Evolutionary conservation across 805 yeast species (phyloP).

Genomic region (Candida succiphila): DNA sequence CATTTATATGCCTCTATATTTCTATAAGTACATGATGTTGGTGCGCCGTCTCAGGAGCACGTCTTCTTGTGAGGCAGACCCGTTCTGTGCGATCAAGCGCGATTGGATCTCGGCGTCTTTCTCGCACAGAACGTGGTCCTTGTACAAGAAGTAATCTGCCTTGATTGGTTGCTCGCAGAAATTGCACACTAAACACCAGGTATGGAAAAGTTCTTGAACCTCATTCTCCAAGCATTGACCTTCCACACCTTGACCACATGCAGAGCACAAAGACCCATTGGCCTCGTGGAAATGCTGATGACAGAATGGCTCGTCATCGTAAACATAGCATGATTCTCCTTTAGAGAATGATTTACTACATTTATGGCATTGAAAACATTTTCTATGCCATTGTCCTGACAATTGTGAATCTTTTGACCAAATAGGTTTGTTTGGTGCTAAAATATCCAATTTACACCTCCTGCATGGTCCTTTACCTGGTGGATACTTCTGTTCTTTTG

Average conservation of each 20-base stretch:
- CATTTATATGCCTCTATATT: too few relatives aligned
- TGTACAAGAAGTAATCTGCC: conserved; percentile 45
- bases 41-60: conserved; percentile 23
- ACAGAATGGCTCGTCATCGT: conserved; percentile 76
- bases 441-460: conserved; percentile 47
- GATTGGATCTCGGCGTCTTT: conserved; percentile 18
- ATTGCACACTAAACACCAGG: conserved; percentile 59
- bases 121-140: conserved; percentile 44
- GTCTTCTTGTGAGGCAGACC: conserved; percentile 2
- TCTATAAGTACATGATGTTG: conserved; percentile 18
- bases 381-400: conserved; percentile 90
- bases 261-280: conserved; percentile 66
- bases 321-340: conserved; percentile 62
- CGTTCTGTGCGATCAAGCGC: conserved; percentile 4
- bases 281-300: conserved; percentile 62
- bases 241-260: conserved; percentile 72
- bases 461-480: conserved; percentile 82
- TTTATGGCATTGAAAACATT: conserved; percentile 66
- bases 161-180: conserved; percentile 43
- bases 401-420: conserved; percentile 79
- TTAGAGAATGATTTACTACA: conserved; percentile 54
- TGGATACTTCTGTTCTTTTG: conserved; percentile 19
- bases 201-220: conserved; percentile 62
- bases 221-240: conserved; percentile 85
- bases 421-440: conserved; percentile 46